Evolutionary conservation across 2,329 filamentous ascomycete genomes (phyloP).

Genomic region (Eurotiales sp.): DNA sequence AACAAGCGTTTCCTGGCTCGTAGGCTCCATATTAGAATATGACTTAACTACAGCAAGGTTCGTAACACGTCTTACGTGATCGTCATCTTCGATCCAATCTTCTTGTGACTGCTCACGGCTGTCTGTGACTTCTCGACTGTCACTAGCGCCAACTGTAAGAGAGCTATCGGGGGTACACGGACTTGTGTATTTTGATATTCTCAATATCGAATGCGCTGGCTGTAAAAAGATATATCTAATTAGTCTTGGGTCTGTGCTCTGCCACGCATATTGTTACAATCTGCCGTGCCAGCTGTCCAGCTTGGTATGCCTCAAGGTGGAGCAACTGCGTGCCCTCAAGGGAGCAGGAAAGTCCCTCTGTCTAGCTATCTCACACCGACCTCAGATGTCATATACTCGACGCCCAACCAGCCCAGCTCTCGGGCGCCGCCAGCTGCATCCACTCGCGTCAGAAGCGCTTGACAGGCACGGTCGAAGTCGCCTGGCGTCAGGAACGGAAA

Average conservation of each 20-base stretch:
- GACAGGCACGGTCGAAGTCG: conserved; percentile 64
- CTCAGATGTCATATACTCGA: conserved; percentile 30
- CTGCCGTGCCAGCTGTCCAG: conserved; percentile 3
- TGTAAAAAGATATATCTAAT: conserved; percentile 17
- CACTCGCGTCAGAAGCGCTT: conserved; percentile 54
- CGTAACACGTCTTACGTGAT: conserved; percentile 22
- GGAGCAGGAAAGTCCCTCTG: neutral
- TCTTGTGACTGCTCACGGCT: conserved; percentile 17
- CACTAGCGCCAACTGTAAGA: neutral
- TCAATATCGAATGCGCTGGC: conserved; percentile 25
- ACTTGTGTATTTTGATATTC: conserved; percentile 26
- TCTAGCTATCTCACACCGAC: conserved; percentile 8
- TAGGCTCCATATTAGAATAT: conserved; percentile 9
- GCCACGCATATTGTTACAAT: conserved; percentile 3
- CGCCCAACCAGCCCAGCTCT: conserved; percentile 47
- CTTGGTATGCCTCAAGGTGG: conserved; percentile 3
- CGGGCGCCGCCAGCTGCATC: conserved; percentile 51
- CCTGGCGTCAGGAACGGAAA: conserved; percentile 61
- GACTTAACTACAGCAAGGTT: neutral
- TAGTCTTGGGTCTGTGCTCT: conserved; percentile 1
- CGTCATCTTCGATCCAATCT: conserved; percentile 26
- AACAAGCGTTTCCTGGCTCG: conserved; percentile 40
- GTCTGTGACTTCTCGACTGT: conserved; percentile 6
- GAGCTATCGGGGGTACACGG: neutral
- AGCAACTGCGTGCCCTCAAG: conserved; percentile 8